Evolutionary conservation across 75 land plant genomes (phyloP), one percentile per base, ranked within the genome.

Genomic region (Pinus taeda): DNA sequence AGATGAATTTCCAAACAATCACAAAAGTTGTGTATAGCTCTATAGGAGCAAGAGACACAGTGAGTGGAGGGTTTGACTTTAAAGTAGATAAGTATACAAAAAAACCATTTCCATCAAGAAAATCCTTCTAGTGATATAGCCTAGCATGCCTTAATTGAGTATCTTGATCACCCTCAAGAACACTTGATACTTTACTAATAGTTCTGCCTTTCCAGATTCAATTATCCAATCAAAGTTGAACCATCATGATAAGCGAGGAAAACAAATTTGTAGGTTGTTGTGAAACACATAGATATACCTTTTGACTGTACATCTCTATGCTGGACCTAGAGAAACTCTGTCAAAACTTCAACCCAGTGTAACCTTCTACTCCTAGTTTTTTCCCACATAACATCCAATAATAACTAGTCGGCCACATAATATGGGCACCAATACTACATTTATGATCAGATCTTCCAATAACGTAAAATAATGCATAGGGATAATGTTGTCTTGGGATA

Each of bases 171-270:
- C 77, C 76, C 76, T 96, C 98, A 79, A 78, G 77, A 18, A 96
- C 58, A 63, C 75, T 76, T 57, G 94, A 94, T 11, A 90, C 57
- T 60, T 96, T 93, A 29, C 79, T 66, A 29, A 96, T 30, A 37
- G 80, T 71, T 78, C 86, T 88, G 33, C 73, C 92, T 73, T 73
- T 84, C 76, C 3, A 91, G 53, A 82, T 85, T 83, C 36, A 96
- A 66, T 33, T 89, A 91, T 66, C 90, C 93, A 71, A 93, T 75
- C 74, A 93, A 72, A 42, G 89, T 82, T 58, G 88, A 83, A 3
- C 93, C 96, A 85, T 93, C 96, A 70, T 83, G 81, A 76, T 86
- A 93, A 37, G 98, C 84, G 20, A 91, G 30, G 72, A 96, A 90
- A 9, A 96, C 83, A 22, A 93, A 69, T 59, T 85, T 86, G 57